Evolutionary conservation across 208 protist genomes (phyloP), one percentile per base, ranked within the genome.

Genomic region (Zelonia costaricensis): DNA sequence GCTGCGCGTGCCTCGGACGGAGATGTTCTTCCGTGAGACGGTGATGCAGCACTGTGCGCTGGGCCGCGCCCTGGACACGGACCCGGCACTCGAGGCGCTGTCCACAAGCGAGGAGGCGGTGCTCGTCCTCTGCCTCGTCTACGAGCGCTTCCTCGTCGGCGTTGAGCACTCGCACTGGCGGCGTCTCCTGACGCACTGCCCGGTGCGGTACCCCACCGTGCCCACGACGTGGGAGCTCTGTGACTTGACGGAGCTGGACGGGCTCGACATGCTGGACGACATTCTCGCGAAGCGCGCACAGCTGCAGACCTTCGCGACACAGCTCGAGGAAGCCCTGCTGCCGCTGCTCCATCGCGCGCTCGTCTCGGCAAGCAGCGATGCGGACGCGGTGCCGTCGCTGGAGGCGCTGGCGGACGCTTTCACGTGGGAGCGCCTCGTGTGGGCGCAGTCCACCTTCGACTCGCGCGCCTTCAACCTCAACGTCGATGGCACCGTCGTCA

Each of bases 381-480:
- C 45, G 22, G 23, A 12, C 5, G 28, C 20, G 16, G n/a, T 9
- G 27, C 49, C 55, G 43, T 42, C 69, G 1, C n/a, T 76, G 31
- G 59, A 33, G 1, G 60, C 59, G 16, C 38, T 80, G n/a, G 46
- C 47, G 43, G 53, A 28, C 12, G 70, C 63, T 30, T 95, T 95
- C 59, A 60, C 57, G 2, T 49, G 69, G 48, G 85, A 86, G 33
- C 36, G 69, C 22, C 45, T 97, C 3, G 76, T 77, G 53, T 97
- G 87, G 84, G 92, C 88, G 1, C 77, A 87, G 36, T 86, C 86
- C 25, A 90, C 80, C 25, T 94, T 97, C 73, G 88, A 97, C 62
- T 94, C 87, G 18, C 82, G 92, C 52, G 89, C 88, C 39, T 97
- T 97, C 75, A 85, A 89, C 59, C 75, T 97, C 13, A 91, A 92